phyloP scores from a whole-genome alignment of 768 basidiomycete genomes.

The Leccinum rimulosum region DNA sequence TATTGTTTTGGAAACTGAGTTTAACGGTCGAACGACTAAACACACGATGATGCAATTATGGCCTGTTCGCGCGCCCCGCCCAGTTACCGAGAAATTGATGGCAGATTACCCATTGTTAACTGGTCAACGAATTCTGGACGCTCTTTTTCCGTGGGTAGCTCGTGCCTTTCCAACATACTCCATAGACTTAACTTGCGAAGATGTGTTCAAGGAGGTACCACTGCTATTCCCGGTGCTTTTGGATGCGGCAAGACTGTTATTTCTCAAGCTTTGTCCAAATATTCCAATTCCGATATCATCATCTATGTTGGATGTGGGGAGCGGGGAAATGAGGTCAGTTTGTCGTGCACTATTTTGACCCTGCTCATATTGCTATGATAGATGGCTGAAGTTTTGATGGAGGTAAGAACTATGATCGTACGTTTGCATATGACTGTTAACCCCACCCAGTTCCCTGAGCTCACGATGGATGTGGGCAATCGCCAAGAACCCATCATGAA shows the following conservation, averaged over 20 bases:
- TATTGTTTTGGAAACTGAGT: slow-evolving; percentile 94
- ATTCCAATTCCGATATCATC: slow-evolving; percentile 98
- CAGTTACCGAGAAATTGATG: slow-evolving; percentile 92
- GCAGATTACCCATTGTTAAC: slow-evolving; percentile 91
- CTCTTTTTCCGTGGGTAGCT: slow-evolving; percentile 82
- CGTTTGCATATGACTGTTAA: slow-evolving; percentile 14
- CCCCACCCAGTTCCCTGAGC: slow-evolving; percentile 65
- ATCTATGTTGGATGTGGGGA: slow-evolving; percentile 99
- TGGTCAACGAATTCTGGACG: slow-evolving; percentile 95
- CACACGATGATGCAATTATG: slow-evolving; percentile 98
- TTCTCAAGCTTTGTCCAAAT: slow-evolving; percentile 96
- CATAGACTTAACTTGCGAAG: slow-evolving; percentile 34
- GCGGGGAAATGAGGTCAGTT: slow-evolving; percentile 87
- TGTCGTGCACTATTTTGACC: slow-evolving; percentile 35
- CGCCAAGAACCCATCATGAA: slow-evolving; percentile 99
- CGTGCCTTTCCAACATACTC: neutral
- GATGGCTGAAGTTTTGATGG: slow-evolving; percentile 99
- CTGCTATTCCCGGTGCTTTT: slow-evolving; percentile 98
- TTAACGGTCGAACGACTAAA: slow-evolving; percentile 89
- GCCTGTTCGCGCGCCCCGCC: slow-evolving; percentile 98
- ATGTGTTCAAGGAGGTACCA: slow-evolving; percentile 96
- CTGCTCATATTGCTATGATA: slow-evolving; percentile 29
- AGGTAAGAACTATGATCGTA: slow-evolving; percentile 45
- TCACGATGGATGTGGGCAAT: slow-evolving; percentile 88
- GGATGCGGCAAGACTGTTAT: slow-evolving; percentile 99